Base-by-base conservation (phyloP, 371 early-diverging fungal genomes). In the Mycotypha africana region DNA sequence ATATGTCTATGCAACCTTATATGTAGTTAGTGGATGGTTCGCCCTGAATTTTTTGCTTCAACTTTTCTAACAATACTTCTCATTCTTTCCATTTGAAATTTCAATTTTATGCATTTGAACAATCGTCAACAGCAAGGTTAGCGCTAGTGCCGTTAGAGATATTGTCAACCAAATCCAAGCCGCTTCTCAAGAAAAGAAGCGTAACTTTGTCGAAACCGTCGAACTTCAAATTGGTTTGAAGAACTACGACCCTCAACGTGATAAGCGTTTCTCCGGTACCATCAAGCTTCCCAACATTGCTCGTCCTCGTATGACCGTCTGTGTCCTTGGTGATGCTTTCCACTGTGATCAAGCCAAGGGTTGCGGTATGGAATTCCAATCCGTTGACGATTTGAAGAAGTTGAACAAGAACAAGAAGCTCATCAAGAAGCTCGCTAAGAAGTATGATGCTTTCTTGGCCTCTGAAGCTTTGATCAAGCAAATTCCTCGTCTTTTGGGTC, bases 351-450 rank as follows among this genome's bases (percentile, higher is more conserved):
- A 89, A 68, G 97, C 98, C 71, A 92, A 94, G 81, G 86, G 81
- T 65, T 82, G 86, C 58, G 85, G 85, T 42, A 82, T 98, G 78
- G 95, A 95, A 56, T 93, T 75, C 86, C 87, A 89, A 81, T 89
- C 95, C 42, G 95, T 94, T 65, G 96, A 98, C 37, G 97, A 97
- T 82, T 82, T 95, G 71, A 96, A 97, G 88, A 97, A 97, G 87
- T 86, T 96, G 62, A 66, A 96, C 91, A 95, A 97, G 90, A 95
- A 94, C 91, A 97, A 98, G 92, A 95, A 94, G 87, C 81, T 88
- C 52, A 92, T 96, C 85, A 98, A 98, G 92, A 97, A 95, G 86
- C 85, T 99, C 52, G 94, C 89, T 68, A 84, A 79, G 82, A 84
- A 82, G 69, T 85, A 82, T 70, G 95, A 98, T 81, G 97, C 97